Percentiles rank a stretch among this genome's conserved stretches.
Evolutionary conservation across 768 basidiomycete genomes (phyloP).

Genomic region (Tylopilus vinaceipallidus): DNA sequence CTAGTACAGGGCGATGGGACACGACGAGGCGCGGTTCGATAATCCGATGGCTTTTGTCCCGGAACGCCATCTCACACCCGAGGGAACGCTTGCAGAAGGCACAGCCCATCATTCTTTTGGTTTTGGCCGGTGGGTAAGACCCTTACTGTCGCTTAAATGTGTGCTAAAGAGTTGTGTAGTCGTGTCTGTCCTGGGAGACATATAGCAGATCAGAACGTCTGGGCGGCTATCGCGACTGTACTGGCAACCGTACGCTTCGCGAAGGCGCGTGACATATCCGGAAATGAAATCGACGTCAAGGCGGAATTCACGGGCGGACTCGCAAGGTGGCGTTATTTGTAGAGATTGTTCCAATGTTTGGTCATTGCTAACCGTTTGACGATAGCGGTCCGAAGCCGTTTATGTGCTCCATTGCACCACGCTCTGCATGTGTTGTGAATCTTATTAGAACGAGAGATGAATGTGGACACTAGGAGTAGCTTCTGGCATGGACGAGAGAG

Average conservation of each 20-base stretch:
- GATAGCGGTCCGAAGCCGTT: conserved; percentile 26
- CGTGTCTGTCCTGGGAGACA: conserved; percentile 35
- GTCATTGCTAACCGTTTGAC: not conserved
- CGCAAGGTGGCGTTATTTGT: conserved; percentile 12
- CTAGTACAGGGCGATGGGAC: conserved; percentile 41
- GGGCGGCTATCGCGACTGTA: conserved; percentile 31
- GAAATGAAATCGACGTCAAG: conserved; percentile 29
- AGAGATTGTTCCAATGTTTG: too few species aligned
- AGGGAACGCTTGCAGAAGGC: conserved; percentile 14
- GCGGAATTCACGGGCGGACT: conserved; percentile 24
- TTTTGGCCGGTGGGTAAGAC: conserved; percentile 26
- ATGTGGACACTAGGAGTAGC: not conserved
- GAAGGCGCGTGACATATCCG: conserved; percentile 28
- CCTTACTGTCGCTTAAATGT: not conserved
- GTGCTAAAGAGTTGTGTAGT: conserved; percentile 10
- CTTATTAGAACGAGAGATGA: conserved; percentile 16
- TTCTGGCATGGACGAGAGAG: not conserved
- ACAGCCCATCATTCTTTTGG: conserved; percentile 10
- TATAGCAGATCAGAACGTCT: conserved; percentile 33
- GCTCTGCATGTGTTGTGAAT: conserved; percentile 11
- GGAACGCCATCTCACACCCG: conserved; percentile 45
- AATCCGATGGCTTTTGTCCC: conserved; percentile 54
- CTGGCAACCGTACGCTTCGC: conserved; percentile 30
- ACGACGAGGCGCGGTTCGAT: conserved; percentile 49
- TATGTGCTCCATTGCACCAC: conserved; percentile 18